These are phyloP conservation scores for Mortierella sp. DNA, from an alignment of 371 early-diverging fungal genomes.

Conservation along the genomic window DNA sequence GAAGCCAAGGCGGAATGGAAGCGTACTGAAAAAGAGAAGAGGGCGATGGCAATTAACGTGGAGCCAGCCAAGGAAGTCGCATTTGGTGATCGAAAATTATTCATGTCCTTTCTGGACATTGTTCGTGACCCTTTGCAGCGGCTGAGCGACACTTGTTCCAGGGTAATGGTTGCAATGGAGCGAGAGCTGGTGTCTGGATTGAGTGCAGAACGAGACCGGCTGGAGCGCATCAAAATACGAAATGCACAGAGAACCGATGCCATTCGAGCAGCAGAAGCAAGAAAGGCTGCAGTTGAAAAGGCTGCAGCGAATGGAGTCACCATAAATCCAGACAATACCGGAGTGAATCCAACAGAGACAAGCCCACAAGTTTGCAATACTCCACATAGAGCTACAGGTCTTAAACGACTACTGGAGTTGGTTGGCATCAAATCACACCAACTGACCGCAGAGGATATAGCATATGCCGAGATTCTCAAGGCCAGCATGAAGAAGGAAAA, in stretches of 20 bases:
- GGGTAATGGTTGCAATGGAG: constrained; percentile 63
- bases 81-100: constrained; percentile 64
- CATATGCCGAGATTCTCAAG: constrained; percentile 47
- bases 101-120: constrained; percentile 68
- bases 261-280: constrained; percentile 25
- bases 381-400: background rate
- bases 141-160: constrained; percentile 62
- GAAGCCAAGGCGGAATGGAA: constrained; percentile 61
- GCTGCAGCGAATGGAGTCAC: too few species aligned
- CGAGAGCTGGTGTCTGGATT: constrained; percentile 61
- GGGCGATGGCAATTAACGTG: too few species aligned
- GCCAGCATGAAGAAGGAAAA: constrained; percentile 22
- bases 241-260: constrained; percentile 44
- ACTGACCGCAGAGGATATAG: constrained; percentile 35
- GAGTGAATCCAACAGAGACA: background rate
- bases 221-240: constrained; percentile 52
- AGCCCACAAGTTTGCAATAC: background rate
- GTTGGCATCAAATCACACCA: constrained; percentile 22
- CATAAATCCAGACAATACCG: too few species aligned
- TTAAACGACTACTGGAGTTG: constrained; percentile 22
- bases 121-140: constrained; percentile 67
- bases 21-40: constrained; percentile 35
- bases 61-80: constrained; percentile 63
- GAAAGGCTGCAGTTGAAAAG: too few species aligned
- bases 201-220: constrained; percentile 65